Conservation (phyloP, 108 stramenopile species). For the Nitzschia palea region DNA sequence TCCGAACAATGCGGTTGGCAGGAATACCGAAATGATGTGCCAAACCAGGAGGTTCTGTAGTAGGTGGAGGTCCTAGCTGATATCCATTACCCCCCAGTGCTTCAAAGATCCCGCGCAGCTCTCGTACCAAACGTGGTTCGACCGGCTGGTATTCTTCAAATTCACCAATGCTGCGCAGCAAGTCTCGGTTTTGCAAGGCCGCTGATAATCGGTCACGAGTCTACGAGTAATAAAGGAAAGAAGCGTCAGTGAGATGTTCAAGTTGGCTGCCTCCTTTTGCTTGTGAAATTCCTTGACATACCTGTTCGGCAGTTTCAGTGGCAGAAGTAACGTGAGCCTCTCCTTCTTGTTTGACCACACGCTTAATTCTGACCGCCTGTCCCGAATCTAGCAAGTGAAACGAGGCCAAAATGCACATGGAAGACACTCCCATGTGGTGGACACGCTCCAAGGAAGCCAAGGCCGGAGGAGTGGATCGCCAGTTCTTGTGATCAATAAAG, state of each 20-base stretch:
- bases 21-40: constrained; percentile 46
- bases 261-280: too few relatives aligned
- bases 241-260: too few relatives aligned
- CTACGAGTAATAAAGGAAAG: constrained; percentile 15
- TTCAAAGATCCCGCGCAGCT: constrained; percentile 83
- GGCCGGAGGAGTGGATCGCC: constrained; percentile 58
- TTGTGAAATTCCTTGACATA: constrained; percentile 25
- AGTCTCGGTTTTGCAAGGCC: constrained; percentile 81
- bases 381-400: constrained; percentile 72
- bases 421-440: constrained; percentile 70
- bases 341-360: constrained; percentile 44
- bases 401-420: constrained; percentile 68
- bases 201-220: constrained; percentile 70
- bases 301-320: constrained; percentile 68
- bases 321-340: constrained; percentile 40
- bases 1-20: constrained; percentile 62
- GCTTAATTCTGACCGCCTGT: constrained; percentile 70
- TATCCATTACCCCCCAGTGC: constrained; percentile 73
- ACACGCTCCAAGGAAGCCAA: constrained; percentile 66
- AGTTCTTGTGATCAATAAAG: constrained; percentile 62
- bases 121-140: constrained; percentile 73
- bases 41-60: constrained; percentile 53
- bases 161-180: constrained; percentile 83
- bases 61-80: constrained; percentile 35
- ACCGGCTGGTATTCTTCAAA: constrained; percentile 85